phyloP scores from a whole-genome alignment of 257 asterid genomes.

The Penstemon eatonii region DNA sequence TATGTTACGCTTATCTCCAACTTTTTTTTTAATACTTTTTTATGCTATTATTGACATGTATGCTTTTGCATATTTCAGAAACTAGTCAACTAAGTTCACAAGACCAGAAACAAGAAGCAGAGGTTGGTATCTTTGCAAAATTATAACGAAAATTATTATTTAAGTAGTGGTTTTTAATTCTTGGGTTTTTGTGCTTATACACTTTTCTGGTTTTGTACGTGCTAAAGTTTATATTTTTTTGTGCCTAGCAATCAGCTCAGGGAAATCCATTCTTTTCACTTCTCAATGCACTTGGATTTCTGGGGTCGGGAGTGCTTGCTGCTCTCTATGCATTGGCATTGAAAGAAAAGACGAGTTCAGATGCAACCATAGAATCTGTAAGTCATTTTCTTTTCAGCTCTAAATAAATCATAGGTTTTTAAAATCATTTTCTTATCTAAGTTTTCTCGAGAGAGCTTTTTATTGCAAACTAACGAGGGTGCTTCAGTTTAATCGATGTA shows the following conservation, averaged over 20 bases:
- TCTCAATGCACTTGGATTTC: constrained; percentile 59
- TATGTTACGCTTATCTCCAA: background rate
- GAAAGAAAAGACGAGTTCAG: constrained; percentile 54
- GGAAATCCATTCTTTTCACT: constrained; percentile 52
- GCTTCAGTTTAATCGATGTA: background rate
- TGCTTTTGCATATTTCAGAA: constrained; percentile 45
- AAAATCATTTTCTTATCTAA: background rate
- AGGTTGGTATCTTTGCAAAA: constrained; percentile 55
- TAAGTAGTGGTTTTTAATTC: constrained; percentile 23
- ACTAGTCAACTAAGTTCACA: constrained; percentile 33
- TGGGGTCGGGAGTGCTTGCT: constrained; percentile 67
- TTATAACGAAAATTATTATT: constrained; percentile 23
- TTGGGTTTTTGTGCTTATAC: constrained; percentile 10
- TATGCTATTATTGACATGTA: constrained; percentile 12
- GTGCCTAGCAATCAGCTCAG: constrained; percentile 45
- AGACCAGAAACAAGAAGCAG: constrained; percentile 42
- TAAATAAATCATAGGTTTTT: background rate
- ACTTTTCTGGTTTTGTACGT: constrained; percentile 23
- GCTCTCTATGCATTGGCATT: constrained; percentile 55
- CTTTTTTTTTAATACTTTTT: constrained; percentile 11
- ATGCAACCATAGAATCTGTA: constrained; percentile 72
- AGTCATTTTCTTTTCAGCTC: constrained; percentile 31
- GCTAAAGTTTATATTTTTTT: constrained; percentile 34
- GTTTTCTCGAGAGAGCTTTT: background rate
- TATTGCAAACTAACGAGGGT: background rate